A percentile compares a stretch with the other conserved stretches of the same genome.
Evolutionary conservation across 2,329 filamentous ascomycete species (phyloP).

Genomic region (Cladorrhinum sp.): DNA sequence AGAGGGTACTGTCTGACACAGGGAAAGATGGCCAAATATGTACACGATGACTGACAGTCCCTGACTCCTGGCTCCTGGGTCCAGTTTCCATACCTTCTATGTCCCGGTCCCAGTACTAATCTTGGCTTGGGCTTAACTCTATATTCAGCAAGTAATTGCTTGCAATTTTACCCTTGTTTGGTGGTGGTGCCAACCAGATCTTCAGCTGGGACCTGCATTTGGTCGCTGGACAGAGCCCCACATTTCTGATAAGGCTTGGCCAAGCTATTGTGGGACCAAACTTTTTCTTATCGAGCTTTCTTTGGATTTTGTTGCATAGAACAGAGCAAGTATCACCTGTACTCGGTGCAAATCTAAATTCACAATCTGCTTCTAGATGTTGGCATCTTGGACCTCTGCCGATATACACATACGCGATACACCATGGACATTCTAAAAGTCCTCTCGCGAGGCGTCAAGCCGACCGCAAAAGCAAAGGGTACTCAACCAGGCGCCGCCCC

Average conservation of each 20-base stretch:
- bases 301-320: neutral
- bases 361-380: neutral
- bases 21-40: too few species aligned
- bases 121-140: too few species aligned
- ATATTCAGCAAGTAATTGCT: too few species aligned
- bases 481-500: slow-evolving; percentile 38
- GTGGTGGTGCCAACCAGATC: neutral
- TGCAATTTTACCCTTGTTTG: neutral
- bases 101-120: too few species aligned
- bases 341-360: too few species aligned
- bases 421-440: slow-evolving; percentile 71
- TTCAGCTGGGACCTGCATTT: too few species aligned
- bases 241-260: slow-evolving; percentile 14
- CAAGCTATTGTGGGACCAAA: slow-evolving; percentile 17
- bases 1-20: too few species aligned
- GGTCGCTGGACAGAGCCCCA: neutral
- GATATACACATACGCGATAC: neutral
- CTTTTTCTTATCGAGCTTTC: slow-evolving; percentile 22
- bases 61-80: too few species aligned
- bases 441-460: slow-evolving; percentile 66
- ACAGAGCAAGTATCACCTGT: neutral
- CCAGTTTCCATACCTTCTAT: too few species aligned
- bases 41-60: too few species aligned
- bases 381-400: neutral
- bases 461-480: slow-evolving; percentile 41